These are phyloP conservation scores for Fusarium buharicum DNA, from an alignment of 2,329 filamentous ascomycete species.

Conservation along the genomic window DNA sequence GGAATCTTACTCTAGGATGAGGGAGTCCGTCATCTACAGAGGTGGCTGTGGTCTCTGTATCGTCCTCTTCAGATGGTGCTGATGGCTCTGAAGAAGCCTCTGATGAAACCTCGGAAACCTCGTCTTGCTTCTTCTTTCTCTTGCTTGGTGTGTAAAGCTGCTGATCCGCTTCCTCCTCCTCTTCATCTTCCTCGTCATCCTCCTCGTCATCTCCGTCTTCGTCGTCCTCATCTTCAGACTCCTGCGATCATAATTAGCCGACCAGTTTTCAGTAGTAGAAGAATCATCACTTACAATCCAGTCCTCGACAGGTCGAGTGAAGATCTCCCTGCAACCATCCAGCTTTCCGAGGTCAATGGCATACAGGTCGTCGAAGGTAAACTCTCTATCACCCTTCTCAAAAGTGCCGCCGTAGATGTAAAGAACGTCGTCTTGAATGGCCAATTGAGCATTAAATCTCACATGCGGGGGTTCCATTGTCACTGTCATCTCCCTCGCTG, in stretches of 20 bases:
- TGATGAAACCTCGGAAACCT: conserved; percentile 54
- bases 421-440: conserved; percentile 90
- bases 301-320: conserved; percentile 82
- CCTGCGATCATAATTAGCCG: conserved; percentile 52
- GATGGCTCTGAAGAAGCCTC: conserved; percentile 44
- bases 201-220: conserved; percentile 71
- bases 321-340: conserved; percentile 92
- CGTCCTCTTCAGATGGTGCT: conserved; percentile 55
- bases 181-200: conserved; percentile 64
- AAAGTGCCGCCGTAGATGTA: conserved; percentile 97
- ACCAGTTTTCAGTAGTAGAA: neutral
- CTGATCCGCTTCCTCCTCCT: conserved; percentile 60
- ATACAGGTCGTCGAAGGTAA: conserved; percentile 95
- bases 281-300: conserved; percentile 70
- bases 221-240: conserved; percentile 68
- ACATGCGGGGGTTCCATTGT: conserved; percentile 87
- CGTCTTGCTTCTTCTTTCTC: conserved; percentile 64
- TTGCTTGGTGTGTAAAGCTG: conserved; percentile 63
- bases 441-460: conserved; percentile 89
- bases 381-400: conserved; percentile 94
- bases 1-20: conserved; percentile 65
- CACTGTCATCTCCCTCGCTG: conserved; percentile 71
- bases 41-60: conserved; percentile 59
- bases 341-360: conserved; percentile 93
- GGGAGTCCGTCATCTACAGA: conserved; percentile 79